A percentile compares a stretch with the other conserved stretches of the same genome.
Conservation (phyloP, 805 yeast species). For the Wickerhamomyces strasburgensis region DNA sequence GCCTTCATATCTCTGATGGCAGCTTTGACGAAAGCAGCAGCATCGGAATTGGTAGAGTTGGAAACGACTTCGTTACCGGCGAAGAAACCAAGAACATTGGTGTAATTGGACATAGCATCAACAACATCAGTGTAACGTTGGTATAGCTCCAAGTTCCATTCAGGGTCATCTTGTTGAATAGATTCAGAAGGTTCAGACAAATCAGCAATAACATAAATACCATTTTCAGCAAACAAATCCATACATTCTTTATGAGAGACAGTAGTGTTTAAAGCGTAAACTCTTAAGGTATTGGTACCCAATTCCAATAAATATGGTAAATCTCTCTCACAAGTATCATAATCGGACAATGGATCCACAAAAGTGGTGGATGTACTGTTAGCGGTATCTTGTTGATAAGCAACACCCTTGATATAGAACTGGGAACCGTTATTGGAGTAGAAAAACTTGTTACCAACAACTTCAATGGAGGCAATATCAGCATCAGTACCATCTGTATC, state of each 20-base stretch:
- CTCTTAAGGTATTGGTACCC: constrained; percentile 65
- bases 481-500: constrained; percentile 26
- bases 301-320: constrained; percentile 58
- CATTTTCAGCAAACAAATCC: constrained; percentile 65
- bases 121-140: constrained; percentile 71
- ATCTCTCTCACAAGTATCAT: constrained; percentile 61
- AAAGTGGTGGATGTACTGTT: constrained; percentile 31
- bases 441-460: constrained; percentile 65
- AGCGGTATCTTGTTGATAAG: constrained; percentile 66
- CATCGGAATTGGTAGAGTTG: constrained; percentile 62
- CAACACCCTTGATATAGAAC: constrained; percentile 71
- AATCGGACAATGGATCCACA: constrained; percentile 67
- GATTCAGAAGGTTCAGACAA: constrained; percentile 71
- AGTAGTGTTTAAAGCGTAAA: constrained; percentile 68
- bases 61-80: constrained; percentile 91
- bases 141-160: constrained; percentile 63
- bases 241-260: constrained; percentile 67
- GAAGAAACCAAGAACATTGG: constrained; percentile 80
- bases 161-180: constrained; percentile 64
- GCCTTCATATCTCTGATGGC: constrained; percentile 77
- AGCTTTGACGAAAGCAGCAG: constrained; percentile 86
- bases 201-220: constrained; percentile 82
- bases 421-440: constrained; percentile 65
- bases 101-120: constrained; percentile 64
- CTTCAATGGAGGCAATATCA: constrained; percentile 46